Conservation (phyloP, 306 rosid species). For the Phaseolus lunatus region DNA sequence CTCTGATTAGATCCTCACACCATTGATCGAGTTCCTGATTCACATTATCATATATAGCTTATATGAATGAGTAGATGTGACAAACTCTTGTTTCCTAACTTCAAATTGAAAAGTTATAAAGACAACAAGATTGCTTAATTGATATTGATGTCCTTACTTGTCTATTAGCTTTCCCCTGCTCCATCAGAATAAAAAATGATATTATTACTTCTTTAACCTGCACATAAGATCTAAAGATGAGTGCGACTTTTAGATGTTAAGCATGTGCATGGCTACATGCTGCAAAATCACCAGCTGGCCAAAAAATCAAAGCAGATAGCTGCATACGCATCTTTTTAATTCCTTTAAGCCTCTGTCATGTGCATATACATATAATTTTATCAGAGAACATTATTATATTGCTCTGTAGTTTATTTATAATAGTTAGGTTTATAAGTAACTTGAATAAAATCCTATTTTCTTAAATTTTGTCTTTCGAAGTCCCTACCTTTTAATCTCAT, state of each 20-base stretch:
- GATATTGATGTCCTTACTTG: slow-evolving; percentile 49
- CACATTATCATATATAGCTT: slow-evolving; percentile 35
- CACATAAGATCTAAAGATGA: slow-evolving; percentile 38
- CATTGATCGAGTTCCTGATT: slow-evolving; percentile 76
- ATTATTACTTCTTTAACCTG: slow-evolving; percentile 94
- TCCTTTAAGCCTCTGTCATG: too few relatives aligned
- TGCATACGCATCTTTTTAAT: too few relatives aligned
- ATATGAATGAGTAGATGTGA: slow-evolving; percentile 6
- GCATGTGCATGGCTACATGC: background rate
- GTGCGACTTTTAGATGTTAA: slow-evolving; percentile 1
- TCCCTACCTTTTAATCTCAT: background rate
- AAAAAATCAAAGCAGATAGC: background rate
- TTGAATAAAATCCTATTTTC: background rate
- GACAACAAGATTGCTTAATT: background rate
- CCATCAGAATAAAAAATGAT: slow-evolving; percentile 86
- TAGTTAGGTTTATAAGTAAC: background rate
- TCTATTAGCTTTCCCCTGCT: slow-evolving; percentile 85
- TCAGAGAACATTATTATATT: too few relatives aligned
- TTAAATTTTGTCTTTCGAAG: background rate
- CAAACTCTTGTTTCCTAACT: slow-evolving; percentile 10
- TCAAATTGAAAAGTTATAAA: background rate
- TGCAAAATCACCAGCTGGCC: slow-evolving; percentile 20
- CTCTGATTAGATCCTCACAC: slow-evolving; percentile 84
- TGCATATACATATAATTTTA: too few relatives aligned
- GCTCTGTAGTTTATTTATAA: too few relatives aligned